Conservation (phyloP, 176 grass and related monocot species). For the Echinochloa phyllopogon region DNA sequence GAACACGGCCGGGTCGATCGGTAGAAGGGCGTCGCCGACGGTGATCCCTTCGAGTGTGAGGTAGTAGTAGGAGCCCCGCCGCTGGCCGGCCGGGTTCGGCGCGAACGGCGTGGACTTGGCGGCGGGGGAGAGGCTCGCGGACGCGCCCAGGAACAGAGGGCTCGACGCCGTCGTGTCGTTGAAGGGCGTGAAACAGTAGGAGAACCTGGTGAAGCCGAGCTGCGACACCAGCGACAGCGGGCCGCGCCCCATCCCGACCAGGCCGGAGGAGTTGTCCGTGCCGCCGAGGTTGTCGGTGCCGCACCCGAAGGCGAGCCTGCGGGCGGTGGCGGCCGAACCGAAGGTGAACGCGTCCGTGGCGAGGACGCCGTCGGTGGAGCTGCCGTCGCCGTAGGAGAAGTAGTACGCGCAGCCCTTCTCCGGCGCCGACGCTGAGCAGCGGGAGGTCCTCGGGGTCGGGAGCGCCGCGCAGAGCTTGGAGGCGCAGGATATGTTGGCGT, state of each 20-base stretch:
- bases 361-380: constrained; percentile 45
- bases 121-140: background rate
- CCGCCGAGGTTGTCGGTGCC: constrained; percentile 50
- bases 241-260: constrained; percentile 49
- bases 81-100: background rate
- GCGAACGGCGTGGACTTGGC: constrained; percentile 41
- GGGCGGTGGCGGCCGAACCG: background rate
- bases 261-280: constrained; percentile 46
- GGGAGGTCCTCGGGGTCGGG: constrained; percentile 3
- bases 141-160: constrained; percentile 36
- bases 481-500: constrained; percentile 49
- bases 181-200: constrained; percentile 55
- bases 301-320: constrained; percentile 46
- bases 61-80: constrained; percentile 52
- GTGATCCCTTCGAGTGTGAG: constrained; percentile 52
- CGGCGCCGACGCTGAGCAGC: background rate
- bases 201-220: constrained; percentile 44
- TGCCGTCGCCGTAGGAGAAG: constrained; percentile 47
- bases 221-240: constrained; percentile 46
- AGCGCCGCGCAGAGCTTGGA: constrained; percentile 46
- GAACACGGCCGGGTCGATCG: constrained; percentile 52
- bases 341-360: constrained; percentile 39
- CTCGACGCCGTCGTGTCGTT: constrained; percentile 27
- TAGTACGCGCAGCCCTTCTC: constrained; percentile 34
- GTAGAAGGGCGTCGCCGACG: constrained; percentile 36